Conservation (phyloP, 306 rosid species). For the Comarum palustre region DNA sequence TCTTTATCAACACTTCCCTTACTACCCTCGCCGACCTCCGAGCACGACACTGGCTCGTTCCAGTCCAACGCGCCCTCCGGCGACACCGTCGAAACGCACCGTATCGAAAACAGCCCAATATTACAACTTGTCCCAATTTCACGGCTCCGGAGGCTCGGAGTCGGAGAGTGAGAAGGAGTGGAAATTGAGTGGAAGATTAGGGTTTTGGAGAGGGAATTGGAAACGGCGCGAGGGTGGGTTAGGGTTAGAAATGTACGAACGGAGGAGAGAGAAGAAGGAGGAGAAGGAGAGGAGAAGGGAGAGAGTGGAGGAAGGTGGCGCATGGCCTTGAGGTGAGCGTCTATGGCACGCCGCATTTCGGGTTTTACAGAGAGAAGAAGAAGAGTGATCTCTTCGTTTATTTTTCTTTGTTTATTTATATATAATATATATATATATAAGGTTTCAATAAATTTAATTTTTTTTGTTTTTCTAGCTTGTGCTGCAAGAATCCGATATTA, state of each 20-base stretch:
- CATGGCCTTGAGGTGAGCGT: slow-evolving; percentile 39
- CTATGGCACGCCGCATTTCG: slow-evolving; percentile 58
- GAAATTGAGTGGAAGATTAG: slow-evolving; percentile 21
- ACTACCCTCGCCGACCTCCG: slow-evolving; percentile 47
- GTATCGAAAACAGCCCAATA: slow-evolving; percentile 24
- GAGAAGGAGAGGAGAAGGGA: slow-evolving; percentile 25
- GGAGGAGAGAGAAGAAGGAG: slow-evolving; percentile 26
- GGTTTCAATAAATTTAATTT: background rate
- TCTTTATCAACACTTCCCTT: slow-evolving; percentile 43
- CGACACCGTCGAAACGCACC: slow-evolving; percentile 53
- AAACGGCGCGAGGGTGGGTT: slow-evolving; percentile 19
- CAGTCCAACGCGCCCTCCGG: slow-evolving; percentile 49
- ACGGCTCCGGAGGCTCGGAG: slow-evolving; percentile 13
- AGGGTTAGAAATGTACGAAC: slow-evolving; percentile 34
- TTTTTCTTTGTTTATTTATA: background rate
- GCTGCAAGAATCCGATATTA: background rate
- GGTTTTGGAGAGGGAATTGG: slow-evolving; percentile 22
- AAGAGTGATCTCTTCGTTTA: background rate
- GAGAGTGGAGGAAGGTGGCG: slow-evolving; percentile 32
- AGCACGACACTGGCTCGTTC: slow-evolving; percentile 68
- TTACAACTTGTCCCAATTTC: slow-evolving; percentile 6
- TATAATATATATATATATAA: too few species aligned
- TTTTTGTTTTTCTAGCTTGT: background rate
- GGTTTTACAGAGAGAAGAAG: background rate
- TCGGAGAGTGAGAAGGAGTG: slow-evolving; percentile 1